These are phyloP conservation scores for Fonsecaea pugnacius DNA, from an alignment of 2,329 filamentous ascomycete species.

Conservation along the genomic window DNA sequence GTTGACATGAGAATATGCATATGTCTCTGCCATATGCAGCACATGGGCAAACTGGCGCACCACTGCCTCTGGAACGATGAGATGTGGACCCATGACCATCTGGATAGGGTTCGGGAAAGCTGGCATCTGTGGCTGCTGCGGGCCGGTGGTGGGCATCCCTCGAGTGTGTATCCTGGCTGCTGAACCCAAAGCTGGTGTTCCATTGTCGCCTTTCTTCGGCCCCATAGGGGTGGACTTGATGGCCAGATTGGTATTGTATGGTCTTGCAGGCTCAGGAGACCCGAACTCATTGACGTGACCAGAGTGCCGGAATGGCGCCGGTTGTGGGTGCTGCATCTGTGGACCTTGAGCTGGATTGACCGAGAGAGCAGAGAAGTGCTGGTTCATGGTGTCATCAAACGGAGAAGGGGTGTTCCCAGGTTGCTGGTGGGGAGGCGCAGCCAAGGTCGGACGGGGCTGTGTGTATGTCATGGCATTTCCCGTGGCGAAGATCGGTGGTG, in stretches of 20 bases:
- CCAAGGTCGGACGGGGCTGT: not conserved
- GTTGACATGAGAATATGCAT: slow-evolving; percentile 31
- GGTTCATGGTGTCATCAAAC: not conserved
- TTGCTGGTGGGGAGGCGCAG: slow-evolving; percentile 5
- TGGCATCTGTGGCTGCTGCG: slow-evolving; percentile 7
- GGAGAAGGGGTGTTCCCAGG: slow-evolving; percentile 1
- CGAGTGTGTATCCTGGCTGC: slow-evolving; percentile 3
- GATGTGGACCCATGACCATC: not conserved
- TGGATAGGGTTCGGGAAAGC: slow-evolving; percentile 7
- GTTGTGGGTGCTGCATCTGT: slow-evolving; percentile 11
- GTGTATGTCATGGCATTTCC: not conserved
- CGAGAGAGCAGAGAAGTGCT: not conserved
- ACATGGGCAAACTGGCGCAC: slow-evolving; percentile 18
- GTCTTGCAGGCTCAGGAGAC: slow-evolving; percentile 22
- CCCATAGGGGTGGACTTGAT: slow-evolving; percentile 5
- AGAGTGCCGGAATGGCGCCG: slow-evolving; percentile 8
- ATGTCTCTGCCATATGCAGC: slow-evolving; percentile 26
- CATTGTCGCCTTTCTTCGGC: not conserved
- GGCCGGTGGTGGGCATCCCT: not conserved
- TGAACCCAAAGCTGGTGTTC: slow-evolving; percentile 4
- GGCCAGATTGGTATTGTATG: slow-evolving; percentile 6
- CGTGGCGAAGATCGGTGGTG: slow-evolving; percentile 7
- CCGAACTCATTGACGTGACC: slow-evolving; percentile 23
- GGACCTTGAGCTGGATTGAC: slow-evolving; percentile 5
- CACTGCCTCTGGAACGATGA: not conserved